Conservation (phyloP, 768 basidiomycete genomes). For the Mycena crocata region DNA sequence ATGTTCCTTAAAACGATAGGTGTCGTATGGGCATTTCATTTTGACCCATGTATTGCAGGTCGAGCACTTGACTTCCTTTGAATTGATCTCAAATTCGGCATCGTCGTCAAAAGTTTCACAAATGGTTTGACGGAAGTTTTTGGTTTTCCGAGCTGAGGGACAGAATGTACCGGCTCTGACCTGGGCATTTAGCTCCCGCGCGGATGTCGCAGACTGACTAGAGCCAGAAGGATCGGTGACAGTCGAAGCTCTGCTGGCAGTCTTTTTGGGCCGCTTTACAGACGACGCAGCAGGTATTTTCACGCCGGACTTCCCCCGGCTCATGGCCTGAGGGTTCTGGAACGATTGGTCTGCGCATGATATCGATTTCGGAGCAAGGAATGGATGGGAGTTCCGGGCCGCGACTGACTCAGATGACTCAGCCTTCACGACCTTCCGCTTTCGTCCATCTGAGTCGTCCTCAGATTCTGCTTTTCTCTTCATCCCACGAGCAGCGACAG, state of each 20-base stretch:
- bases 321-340: no score
- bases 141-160: background rate
- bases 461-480: no score
- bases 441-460: no score
- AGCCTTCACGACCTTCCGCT: no score
- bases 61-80: slow-evolving; percentile 20
- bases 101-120: background rate
- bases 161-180: background rate
- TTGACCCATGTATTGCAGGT: slow-evolving; percentile 21
- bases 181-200: background rate
- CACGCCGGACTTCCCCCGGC: no score
- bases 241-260: background rate
- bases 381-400: no score
- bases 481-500: no score
- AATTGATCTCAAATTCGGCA: background rate
- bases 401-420: no score
- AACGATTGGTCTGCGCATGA: no score
- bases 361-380: no score
- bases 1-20: slow-evolving; percentile 26
- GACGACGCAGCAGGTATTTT: no score
- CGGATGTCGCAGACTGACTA: background rate
- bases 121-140: background rate
- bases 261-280: no score
- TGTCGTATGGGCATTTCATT: slow-evolving; percentile 29
- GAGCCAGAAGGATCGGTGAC: background rate